Base-by-base conservation (phyloP, 352 stramenopile species). In the Globisporangium okanoganense region DNA sequence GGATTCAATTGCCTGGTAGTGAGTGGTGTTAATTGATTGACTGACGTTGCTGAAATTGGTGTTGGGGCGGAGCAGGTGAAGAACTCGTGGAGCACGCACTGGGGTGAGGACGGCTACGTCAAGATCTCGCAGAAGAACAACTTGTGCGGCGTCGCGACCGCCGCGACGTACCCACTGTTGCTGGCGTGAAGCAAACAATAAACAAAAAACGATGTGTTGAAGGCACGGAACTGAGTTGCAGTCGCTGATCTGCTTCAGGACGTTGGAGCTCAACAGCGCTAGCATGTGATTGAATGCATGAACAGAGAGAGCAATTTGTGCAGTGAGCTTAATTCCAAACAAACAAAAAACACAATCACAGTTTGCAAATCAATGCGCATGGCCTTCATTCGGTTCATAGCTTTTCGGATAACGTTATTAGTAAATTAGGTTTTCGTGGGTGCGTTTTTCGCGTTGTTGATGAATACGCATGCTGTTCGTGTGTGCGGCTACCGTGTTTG, bases 1-100 rank as follows among this genome's bases (percentile, higher is more conserved):
- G 47, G 20, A 2, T 22, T 35, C 12, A 20, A 12, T 27, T 29
- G 20, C 16, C 25, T 35, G 22, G 22, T 18, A 35, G 20, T 52
- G 13, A n/a, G 6, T n/a, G 10, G 20, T 29, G n/a, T n/a, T n/a
- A n/a, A 24, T 29, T 18, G 9, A 51, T 27, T 27, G 22, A 33
- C 47, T 52, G 27, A 14, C 20, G 24, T 22, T 35, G 9, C 16
- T 50, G 43, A 29, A 16, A 29, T 4, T 20, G 48, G 2, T 16
- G 22, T 2, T 53, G 13, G 20, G 47, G 16, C 25, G 27, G 44
- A 36, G 8, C 25, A 53, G 48, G 48, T 98, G 52, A 98, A 97
- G 75, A 98, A 98, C 70, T 97, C 87, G 61, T 98, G 94, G 94
- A 95, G 86, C 67, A 95, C 79, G 36, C 81, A 93, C 60, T 98